Evolutionary conservation across 2,329 filamentous ascomycete species (phyloP), one percentile per base, ranked within the genome.

Genomic region (Fusarium concolor): DNA sequence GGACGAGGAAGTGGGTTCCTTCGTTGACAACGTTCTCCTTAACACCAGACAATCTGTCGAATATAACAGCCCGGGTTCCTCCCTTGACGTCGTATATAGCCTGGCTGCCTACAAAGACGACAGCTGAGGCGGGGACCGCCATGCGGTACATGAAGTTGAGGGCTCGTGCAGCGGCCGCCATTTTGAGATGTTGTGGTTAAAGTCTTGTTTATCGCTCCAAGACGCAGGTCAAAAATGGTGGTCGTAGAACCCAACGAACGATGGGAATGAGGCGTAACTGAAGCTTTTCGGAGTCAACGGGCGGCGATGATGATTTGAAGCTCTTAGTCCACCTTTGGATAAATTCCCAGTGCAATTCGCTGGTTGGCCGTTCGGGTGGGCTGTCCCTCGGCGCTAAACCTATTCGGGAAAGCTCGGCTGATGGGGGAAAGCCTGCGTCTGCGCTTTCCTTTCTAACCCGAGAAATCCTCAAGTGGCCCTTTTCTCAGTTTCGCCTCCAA

Each of bases 1-100:
- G 96, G 37, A 99, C 82, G 56, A 99, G 84, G 81, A 99, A 97
- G 81, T 99, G 96, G 56, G 96, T 99, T 77, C 96, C 96, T 84
- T 99, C 96, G 80, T 94, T 97, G 76, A 96, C 85, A 58, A 99
- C 96, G 49, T 87, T 83, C 73, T 99, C 95, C 85, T 96, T 95
- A 71, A 99, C 96, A 83, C 96, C 96, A 50, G 89, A 87, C 73
- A 98, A 72, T 70, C 96, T 87, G 85, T 99, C 96, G 85, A 99
- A 99, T 84, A 99, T 99, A 82, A 99, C 94, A 65, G 96, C 96
- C 76, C 96, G 90, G 68, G 91, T 91, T 75, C 96, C 96, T 78
- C 96, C 96, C 79, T 93, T 94, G 78, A 99, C 96, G 81, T 99
- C 96, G 89, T 97, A 99, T 67, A 99, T 88, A 61, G 94, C 93